Conservation (phyloP, 257 asterid species). For the Solanum sejunctum region DNA sequence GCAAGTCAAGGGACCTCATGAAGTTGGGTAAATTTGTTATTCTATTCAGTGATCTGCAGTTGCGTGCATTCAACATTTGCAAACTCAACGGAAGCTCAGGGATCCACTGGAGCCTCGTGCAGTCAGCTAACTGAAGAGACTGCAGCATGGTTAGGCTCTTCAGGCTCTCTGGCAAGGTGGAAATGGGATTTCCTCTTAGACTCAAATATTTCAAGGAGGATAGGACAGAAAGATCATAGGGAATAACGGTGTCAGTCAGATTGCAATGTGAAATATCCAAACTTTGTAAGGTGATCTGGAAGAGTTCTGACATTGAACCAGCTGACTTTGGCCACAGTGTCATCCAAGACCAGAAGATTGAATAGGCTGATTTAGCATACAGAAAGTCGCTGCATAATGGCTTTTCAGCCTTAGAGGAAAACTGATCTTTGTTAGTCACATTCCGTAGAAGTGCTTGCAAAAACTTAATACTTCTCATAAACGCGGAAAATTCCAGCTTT, state of each 20-base stretch:
- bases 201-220: neutral
- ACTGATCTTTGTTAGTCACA: neutral
- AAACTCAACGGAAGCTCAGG: neutral
- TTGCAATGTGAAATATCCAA: slow-evolving; percentile 1
- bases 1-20: neutral
- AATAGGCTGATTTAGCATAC: neutral
- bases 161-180: neutral
- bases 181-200: neutral
- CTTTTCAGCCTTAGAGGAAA: neutral
- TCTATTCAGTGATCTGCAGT: neutral
- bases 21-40: neutral
- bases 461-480: neutral
- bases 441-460: neutral
- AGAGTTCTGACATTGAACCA: neutral
- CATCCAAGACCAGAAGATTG: slow-evolving; percentile 1
- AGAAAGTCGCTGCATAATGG: neutral
- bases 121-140: neutral
- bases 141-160: neutral
- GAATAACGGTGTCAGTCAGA: neutral
- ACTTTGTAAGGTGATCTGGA: neutral
- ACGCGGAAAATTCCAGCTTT: neutral
- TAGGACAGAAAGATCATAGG: neutral
- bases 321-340: neutral
- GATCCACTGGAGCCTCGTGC: slow-evolving; percentile 5
- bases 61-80: neutral